These are phyloP conservation scores for Haberlea rhodopensis DNA, from an alignment of 257 asterid species.

Conservation along the genomic window DNA sequence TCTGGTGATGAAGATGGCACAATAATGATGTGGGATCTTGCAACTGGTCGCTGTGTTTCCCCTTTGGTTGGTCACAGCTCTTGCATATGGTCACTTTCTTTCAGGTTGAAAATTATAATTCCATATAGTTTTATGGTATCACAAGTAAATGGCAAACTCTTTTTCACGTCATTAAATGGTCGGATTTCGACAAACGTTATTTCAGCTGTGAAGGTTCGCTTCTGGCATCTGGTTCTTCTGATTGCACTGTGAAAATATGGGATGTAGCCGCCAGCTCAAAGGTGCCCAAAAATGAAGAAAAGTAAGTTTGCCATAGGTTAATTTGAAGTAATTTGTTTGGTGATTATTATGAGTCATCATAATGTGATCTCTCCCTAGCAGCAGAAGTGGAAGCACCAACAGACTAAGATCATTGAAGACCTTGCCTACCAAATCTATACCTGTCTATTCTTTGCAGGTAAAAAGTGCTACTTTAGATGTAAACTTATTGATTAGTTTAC, in stretches of 20 bases:
- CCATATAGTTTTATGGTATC: slow-evolving; percentile 4
- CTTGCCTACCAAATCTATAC: slow-evolving; percentile 53
- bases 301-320: slow-evolving; percentile 38
- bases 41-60: slow-evolving; percentile 85
- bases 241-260: slow-evolving; percentile 95
- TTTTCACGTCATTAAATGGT: slow-evolving; percentile 4
- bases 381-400: slow-evolving; percentile 61
- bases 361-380: slow-evolving; percentile 23
- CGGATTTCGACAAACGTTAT: slow-evolving; percentile 20
- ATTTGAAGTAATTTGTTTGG: background rate
- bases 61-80: slow-evolving; percentile 94
- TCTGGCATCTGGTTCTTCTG: slow-evolving; percentile 99
- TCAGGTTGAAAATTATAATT: slow-evolving; percentile 51
- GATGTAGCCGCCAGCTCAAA: slow-evolving; percentile 85
- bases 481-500: background rate
- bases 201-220: slow-evolving; percentile 95
- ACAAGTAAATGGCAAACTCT: slow-evolving; percentile 8
- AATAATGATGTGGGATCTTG: slow-evolving; percentile 98
- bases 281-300: slow-evolving; percentile 66
- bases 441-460: slow-evolving; percentile 58
- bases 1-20: slow-evolving; percentile 99
- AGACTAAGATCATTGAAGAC: slow-evolving; percentile 86
- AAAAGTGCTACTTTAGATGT: background rate
- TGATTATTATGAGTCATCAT: background rate
- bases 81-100: slow-evolving; percentile 93